These are phyloP conservation scores for Karstenula rhodostoma DNA, from an alignment of 2,329 filamentous ascomycete species.

Conservation along the genomic window DNA sequence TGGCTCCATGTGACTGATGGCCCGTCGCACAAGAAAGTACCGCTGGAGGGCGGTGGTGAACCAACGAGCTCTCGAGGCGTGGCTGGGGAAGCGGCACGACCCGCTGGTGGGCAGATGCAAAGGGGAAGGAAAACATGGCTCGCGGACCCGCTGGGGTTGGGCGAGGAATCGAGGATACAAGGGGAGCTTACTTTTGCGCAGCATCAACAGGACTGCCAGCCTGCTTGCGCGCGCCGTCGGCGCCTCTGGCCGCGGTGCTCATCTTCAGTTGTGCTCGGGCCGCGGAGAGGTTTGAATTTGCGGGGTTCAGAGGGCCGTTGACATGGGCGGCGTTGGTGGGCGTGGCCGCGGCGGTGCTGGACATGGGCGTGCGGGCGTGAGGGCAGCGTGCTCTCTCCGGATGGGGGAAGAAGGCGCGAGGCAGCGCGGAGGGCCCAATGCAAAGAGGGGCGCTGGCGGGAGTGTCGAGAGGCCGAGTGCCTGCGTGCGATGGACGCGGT, in stretches of 20 bases:
- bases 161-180: constrained; percentile 6
- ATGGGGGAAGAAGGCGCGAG: constrained; percentile 22
- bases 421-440: constrained; percentile 39
- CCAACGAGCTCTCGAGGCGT: constrained; percentile 33
- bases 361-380: constrained; percentile 34
- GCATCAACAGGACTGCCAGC: constrained; percentile 63
- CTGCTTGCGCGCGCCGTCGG: constrained; percentile 64
- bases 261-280: constrained; percentile 59
- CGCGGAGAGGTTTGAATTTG: constrained; percentile 49
- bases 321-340: constrained; percentile 44
- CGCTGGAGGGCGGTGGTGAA: constrained; percentile 24
- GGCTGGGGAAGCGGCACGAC: constrained; percentile 17
- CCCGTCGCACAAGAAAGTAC: constrained; percentile 41
- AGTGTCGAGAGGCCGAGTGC: constrained; percentile 22
- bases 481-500: constrained; percentile 30
- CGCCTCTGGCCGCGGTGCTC: constrained; percentile 58
- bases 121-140: not conserved
- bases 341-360: constrained; percentile 40
- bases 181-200: constrained; percentile 60
- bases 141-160: not conserved
- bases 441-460: constrained; percentile 23
- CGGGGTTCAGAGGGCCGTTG: constrained; percentile 38
- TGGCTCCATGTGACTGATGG: constrained; percentile 44
- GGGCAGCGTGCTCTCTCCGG: constrained; percentile 26
- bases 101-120: constrained; percentile 11